Conservation (phyloP, 75 land plant genomes). For the Gnetum montanum region DNA sequence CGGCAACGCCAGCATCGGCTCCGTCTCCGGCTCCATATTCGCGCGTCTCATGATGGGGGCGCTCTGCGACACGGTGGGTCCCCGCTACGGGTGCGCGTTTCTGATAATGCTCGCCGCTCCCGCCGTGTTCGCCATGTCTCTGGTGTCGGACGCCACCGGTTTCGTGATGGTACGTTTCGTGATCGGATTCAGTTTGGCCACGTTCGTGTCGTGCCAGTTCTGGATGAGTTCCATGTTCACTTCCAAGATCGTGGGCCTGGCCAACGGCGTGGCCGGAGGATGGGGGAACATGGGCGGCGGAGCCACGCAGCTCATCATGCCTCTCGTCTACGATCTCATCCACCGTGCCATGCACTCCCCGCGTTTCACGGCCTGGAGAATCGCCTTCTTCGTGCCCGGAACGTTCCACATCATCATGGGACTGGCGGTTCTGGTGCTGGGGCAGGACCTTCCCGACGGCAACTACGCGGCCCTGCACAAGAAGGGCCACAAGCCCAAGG, state of each 20-base stretch:
- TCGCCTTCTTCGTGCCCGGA: constrained; percentile 72
- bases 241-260: constrained; percentile 63
- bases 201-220: constrained; percentile 87
- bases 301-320: constrained; percentile 82
- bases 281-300: constrained; percentile 97
- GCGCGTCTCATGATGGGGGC: constrained; percentile 81
- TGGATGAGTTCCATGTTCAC: constrained; percentile 96
- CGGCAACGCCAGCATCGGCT: constrained; percentile 77
- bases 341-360: constrained; percentile 20
- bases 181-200: constrained; percentile 84
- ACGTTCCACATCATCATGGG: constrained; percentile 52
- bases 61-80: constrained; percentile 75
- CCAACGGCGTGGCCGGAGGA: constrained; percentile 69
- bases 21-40: constrained; percentile 72
- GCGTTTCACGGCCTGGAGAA: constrained; percentile 56
- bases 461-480: constrained; percentile 52
- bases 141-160: constrained; percentile 33
- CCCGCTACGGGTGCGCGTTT: constrained; percentile 68
- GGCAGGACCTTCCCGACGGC: constrained; percentile 78
- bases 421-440: constrained; percentile 43
- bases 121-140: constrained; percentile 68
- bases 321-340: constrained; percentile 52
- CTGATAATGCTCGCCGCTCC: constrained; percentile 71
- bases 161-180: constrained; percentile 64
- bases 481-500: constrained; percentile 46